Evolutionary conservation across 106 monocot genomes (phyloP).

Genomic region (Posidonia australis): DNA sequence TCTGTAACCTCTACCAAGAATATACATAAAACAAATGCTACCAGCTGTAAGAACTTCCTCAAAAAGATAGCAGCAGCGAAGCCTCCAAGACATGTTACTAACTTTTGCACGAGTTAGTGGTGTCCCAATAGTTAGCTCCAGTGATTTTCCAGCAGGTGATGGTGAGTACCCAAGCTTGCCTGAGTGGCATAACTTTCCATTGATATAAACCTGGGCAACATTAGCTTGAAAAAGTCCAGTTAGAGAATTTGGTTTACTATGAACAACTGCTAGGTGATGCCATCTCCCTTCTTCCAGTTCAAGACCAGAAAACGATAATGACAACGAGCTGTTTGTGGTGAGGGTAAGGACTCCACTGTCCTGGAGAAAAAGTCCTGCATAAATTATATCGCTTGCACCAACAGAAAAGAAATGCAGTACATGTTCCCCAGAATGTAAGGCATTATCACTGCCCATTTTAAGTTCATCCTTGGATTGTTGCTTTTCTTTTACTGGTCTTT

Average conservation of each 20-base stretch:
- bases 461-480: conserved; percentile 22
- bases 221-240: conserved; percentile 96
- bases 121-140: conserved; percentile 86
- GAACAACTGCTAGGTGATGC: conserved; percentile 97
- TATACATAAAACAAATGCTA: conserved; percentile 88
- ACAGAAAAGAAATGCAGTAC: conserved; percentile 73
- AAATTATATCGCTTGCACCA: conserved; percentile 59
- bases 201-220: conserved; percentile 70
- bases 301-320: conserved; percentile 61
- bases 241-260: conserved; percentile 95
- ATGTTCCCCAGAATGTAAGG: conserved; percentile 28
- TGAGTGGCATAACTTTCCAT: conserved; percentile 87
- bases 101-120: conserved; percentile 48
- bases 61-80: conserved; percentile 92
- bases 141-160: conserved; percentile 75
- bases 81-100: conserved; percentile 65
- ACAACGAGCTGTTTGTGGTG: conserved; percentile 74
- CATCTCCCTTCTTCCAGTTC: conserved; percentile 90
- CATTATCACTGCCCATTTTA: too few relatives aligned
- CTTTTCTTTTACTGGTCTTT: conserved; percentile 51
- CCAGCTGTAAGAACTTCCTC: conserved; percentile 96
- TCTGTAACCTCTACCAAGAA: conserved; percentile 88
- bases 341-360: conserved; percentile 81
- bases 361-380: conserved; percentile 73
- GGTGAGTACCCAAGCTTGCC: conserved; percentile 95